Base-by-base conservation (phyloP, 2,329 filamentous ascomycete species). In the Corynespora cassiicola region DNA sequence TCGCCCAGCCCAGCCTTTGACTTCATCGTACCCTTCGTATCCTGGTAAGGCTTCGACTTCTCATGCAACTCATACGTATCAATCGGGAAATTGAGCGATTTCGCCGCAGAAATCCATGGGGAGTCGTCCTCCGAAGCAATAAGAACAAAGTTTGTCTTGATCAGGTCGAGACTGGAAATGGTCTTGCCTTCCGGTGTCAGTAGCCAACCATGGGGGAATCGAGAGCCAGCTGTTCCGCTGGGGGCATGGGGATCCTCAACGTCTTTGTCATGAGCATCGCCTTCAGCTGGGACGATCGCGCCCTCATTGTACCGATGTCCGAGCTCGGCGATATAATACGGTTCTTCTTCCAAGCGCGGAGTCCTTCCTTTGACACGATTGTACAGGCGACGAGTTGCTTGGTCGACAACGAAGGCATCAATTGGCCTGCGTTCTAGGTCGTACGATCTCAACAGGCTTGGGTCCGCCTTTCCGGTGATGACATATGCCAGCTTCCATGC, bases 401-500 rank as follows among this genome's bases (percentile, higher is more conserved):
- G 35, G 17, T 31, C 35, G 10, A n/a, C n/a, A n/a, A n/a, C n/a
- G n/a, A n/a, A n/a, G 6, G 24, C 25, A 7, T 29, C 36, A 6
- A 40, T 23, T 2, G 41, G 41, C 5, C 30, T 14, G 2, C 41
- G 23, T 36, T 47, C 43, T 16, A 24, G 10, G 15, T 36, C 21
- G 19, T 42, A 42, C 12, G 38, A 36, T 6, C 39, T 31, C 15
- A 47, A 31, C 12, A 47, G 12, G 3, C 17, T 18, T 2, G 17
- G n/a, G 14, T 10, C 7, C 2, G 44, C 39, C n/a, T 25, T 22
- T 2, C 33, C 33, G 4, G 41, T 28, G 2, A 39, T 9, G 4
- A 35, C 33, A 4, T 28, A 21, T 2, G 36, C 38, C 9, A 49
- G 21, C 15, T 49, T 49, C 45, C 45, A 49, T 2, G 36, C 41